Evolutionary conservation across 495 filamentous ascomycete genomes (phyloP).

Genomic region (Lasiosphaeria ovina): DNA sequence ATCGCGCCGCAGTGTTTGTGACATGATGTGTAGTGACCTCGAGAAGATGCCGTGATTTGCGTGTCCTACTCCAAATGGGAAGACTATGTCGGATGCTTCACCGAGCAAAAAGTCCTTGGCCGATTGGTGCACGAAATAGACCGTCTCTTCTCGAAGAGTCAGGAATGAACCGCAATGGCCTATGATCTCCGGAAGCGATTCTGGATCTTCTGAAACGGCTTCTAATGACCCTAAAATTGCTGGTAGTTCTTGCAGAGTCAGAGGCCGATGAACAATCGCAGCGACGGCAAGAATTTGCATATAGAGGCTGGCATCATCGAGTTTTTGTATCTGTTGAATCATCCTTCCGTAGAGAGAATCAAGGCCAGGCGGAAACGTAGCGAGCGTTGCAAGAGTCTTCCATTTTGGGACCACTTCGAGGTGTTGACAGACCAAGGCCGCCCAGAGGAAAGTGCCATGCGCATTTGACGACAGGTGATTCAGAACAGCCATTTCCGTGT

Average conservation of each 20-base stretch:
- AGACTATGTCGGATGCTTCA: slow-evolving; percentile 15
- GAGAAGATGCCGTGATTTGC: slow-evolving; percentile 32
- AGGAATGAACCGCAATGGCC: slow-evolving; percentile 34
- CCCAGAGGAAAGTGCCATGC: slow-evolving; percentile 35
- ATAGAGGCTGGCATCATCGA: slow-evolving; percentile 21
- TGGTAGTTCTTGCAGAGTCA: slow-evolving; percentile 16
- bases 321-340: slow-evolving; percentile 18
- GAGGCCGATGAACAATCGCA: slow-evolving; percentile 20
- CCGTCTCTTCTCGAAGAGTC: slow-evolving; percentile 24
- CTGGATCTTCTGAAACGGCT: too few relatives aligned
- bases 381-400: slow-evolving; percentile 15
- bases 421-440: slow-evolving; percentile 32
- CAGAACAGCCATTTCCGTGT: slow-evolving; percentile 13
- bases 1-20: slow-evolving; percentile 11
- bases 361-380: slow-evolving; percentile 20
- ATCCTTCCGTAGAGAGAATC: slow-evolving; percentile 27
- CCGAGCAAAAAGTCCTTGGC: slow-evolving; percentile 38
- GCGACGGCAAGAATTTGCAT: background rate
- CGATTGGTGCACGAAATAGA: slow-evolving; percentile 45
- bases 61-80: slow-evolving; percentile 11
- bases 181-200: background rate
- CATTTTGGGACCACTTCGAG: slow-evolving; percentile 17
- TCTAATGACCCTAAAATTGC: slow-evolving; percentile 6
- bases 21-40: slow-evolving; percentile 26
- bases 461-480: slow-evolving; percentile 26